Conservation (phyloP, 2,329 filamentous ascomycete genomes). For the Colletotrichum euphorbiae region DNA sequence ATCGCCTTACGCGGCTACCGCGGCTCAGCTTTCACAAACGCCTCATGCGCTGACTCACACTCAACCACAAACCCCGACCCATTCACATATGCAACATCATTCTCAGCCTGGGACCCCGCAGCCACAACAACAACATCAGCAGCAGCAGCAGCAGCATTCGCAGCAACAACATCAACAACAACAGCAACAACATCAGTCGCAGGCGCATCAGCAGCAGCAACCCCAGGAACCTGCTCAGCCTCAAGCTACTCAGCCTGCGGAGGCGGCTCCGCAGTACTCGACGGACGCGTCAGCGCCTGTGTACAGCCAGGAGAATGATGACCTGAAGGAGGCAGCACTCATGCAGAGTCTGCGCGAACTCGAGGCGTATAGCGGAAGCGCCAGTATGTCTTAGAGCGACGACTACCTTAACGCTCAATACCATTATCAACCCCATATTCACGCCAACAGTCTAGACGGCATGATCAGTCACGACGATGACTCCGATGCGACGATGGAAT, state of each 20-base stretch:
- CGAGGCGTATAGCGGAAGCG: conserved; percentile 37
- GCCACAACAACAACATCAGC: conserved; percentile 32
- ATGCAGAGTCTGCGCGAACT: conserved; percentile 40
- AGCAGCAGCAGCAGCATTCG: conserved; percentile 38
- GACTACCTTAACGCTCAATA: conserved; percentile 21
- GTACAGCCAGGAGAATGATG: conserved; percentile 36
- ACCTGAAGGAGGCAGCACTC: conserved; percentile 38
- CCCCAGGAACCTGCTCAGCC: conserved; percentile 41
- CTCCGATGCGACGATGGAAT: neutral
- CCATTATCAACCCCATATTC: conserved; percentile 20
- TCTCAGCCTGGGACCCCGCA: conserved; percentile 36
- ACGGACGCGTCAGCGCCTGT: conserved; percentile 21
- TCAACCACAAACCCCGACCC: conserved; percentile 32
- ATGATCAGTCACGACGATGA: too few relatives aligned
- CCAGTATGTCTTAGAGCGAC: conserved; percentile 33
- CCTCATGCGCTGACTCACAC: conserved; percentile 27
- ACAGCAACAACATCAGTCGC: conserved; percentile 38
- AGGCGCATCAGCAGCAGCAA: conserved; percentile 36
- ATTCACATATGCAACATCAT: conserved; percentile 28
- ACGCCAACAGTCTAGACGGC: neutral
- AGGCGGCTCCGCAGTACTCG: conserved; percentile 27
- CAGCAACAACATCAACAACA: conserved; percentile 39
- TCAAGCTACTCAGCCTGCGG: conserved; percentile 24
- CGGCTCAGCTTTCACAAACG: conserved; percentile 33
- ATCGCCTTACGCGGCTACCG: conserved; percentile 33